phyloP scores from a whole-genome alignment of 257 asterid species.

The Salvia rosmarinus region DNA sequence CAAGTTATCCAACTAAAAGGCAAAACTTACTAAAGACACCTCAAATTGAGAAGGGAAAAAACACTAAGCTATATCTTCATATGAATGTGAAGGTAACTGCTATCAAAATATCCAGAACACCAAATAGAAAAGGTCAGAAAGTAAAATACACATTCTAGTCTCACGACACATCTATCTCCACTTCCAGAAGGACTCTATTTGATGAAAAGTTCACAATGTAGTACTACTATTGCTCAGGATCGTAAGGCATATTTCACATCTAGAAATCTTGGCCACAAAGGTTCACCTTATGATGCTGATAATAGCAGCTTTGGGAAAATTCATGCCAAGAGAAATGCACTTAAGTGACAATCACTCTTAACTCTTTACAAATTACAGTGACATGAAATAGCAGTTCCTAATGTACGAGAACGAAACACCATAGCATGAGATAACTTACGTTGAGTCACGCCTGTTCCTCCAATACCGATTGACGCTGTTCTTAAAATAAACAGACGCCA shows the following conservation, averaged over 20 bases:
- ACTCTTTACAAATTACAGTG: background rate
- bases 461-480: slow-evolving; percentile 82
- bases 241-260: slow-evolving; percentile 15
- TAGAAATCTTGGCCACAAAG: background rate
- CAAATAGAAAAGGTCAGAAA: background rate
- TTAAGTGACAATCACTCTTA: background rate
- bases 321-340: slow-evolving; percentile 11
- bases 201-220: slow-evolving; percentile 24
- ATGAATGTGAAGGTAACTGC: slow-evolving; percentile 19
- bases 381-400: background rate
- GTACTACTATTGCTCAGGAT: slow-evolving; percentile 11
- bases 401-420: slow-evolving; percentile 13
- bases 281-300: background rate
- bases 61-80: slow-evolving; percentile 13
- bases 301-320: background rate
- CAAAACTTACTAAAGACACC: background rate
- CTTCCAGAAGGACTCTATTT: slow-evolving; percentile 12
- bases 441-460: slow-evolving; percentile 81
- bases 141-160: slow-evolving; percentile 11
- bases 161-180: slow-evolving; percentile 17
- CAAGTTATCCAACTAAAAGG: background rate
- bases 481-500: slow-evolving; percentile 92
- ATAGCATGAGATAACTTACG: slow-evolving; percentile 52
- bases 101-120: background rate
- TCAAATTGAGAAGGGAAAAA: background rate